These are phyloP conservation scores for Ministeria vibrans DNA, from an alignment of 78 protist species.

Conservation along the genomic window DNA sequence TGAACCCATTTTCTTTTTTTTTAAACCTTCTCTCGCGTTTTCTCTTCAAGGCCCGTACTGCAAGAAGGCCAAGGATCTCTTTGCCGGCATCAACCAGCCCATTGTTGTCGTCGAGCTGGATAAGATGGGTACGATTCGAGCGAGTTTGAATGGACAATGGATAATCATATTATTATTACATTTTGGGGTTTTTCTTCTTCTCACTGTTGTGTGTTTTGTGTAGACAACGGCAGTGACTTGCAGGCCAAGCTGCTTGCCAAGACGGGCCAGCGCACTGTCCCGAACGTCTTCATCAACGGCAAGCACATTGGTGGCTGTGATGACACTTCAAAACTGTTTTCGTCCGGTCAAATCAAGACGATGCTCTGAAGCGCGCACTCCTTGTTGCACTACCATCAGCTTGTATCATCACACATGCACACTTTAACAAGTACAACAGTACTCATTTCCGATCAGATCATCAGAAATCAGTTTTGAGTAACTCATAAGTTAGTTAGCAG, in stretches of 20 bases:
- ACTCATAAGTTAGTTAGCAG: too few relatives aligned
- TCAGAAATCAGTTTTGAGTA: too few relatives aligned
- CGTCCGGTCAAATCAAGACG: not conserved
- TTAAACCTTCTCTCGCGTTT: too few relatives aligned
- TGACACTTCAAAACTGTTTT: not conserved
- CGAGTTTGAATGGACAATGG: not conserved
- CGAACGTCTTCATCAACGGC: constrained; percentile 29
- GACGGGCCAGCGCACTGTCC: constrained; percentile 37
- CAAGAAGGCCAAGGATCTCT: constrained; percentile 8
- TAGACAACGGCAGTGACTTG: not conserved
- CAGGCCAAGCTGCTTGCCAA: not conserved
- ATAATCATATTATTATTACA: not conserved
- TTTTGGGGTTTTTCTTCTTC: not conserved
- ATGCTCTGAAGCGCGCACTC: too few relatives aligned
- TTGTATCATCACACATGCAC: too few relatives aligned
- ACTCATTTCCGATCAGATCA: too few relatives aligned
- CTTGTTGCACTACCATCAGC: too few relatives aligned
- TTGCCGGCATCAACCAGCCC: not conserved
- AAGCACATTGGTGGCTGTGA: constrained; percentile 23
- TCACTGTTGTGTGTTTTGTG: not conserved
- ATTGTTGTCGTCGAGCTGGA: constrained; percentile 13
- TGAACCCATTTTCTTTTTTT: too few relatives aligned
- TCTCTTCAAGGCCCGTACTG: too few relatives aligned
- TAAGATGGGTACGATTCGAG: not conserved
- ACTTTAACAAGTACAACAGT: too few relatives aligned